Evolutionary conservation across 1,284 basidiomycete species (phyloP), one percentile per base, ranked within the genome.

Genomic region (Sanghuangporus weigelae): DNA sequence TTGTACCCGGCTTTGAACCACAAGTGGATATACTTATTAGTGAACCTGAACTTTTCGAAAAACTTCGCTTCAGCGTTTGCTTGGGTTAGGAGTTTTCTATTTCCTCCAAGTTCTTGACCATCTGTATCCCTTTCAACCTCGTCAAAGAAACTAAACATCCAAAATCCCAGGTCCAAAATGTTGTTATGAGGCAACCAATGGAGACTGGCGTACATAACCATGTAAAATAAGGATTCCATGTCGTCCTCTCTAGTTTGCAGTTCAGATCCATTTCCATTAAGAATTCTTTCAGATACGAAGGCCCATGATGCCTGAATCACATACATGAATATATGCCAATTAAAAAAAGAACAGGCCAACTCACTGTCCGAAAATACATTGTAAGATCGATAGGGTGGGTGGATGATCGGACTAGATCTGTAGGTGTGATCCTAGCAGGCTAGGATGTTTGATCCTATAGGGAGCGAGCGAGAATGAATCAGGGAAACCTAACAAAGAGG

Each of bases 171-270:
- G 7, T n/a, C 26, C 26, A 5, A n/a, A 16, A 46, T 6, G 7
- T n/a, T 7, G 16, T n/a, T 19, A 3, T 42, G 40, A n/a, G 40
- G 40, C 11, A 42, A n/a, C 19, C 48, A 49, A 10, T n/a, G 48
- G 23, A 26, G 12, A 3, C 42, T n/a, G 19, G 16, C 16, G 44
- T 66, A 69, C 1, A 73, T 48, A 8, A 73, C 59, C n/a, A 76
- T 60, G 49, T 70, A 71, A 40, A 76, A 67, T 60, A 76, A 71
- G 0, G 75, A 76, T 63, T 76, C 75, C 7, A 77, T 60, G 57
- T 77, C 75, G 58, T 77, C 75, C 36, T 71, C 68, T 7, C 74
- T 51, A 0, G 59, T 63, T 51, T 76, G 72, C 0, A 51, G 14
- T 23, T 69, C 68, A 2, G 16, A 8, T 6, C 65, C 60, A 7